A percentile compares a stretch with the other conserved stretches of the same genome.
These are phyloP conservation scores for Aspergillus costaricaensis DNA, from an alignment of 2,329 filamentous ascomycete species.

Conservation along the genomic window DNA sequence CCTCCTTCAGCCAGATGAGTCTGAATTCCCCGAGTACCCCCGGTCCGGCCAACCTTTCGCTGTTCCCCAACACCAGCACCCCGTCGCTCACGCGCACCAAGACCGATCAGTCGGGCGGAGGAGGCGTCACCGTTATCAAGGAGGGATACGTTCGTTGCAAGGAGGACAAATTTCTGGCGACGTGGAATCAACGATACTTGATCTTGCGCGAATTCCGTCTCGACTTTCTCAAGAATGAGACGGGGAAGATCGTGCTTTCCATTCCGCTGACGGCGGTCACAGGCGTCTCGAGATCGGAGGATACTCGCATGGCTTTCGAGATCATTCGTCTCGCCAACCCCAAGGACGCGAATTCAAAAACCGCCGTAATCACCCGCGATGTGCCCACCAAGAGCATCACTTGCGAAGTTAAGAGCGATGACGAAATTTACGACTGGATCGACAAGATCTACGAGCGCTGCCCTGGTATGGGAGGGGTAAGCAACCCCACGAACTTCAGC, in stretches of 20 bases:
- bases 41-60: conserved; percentile 54
- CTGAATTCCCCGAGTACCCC: conserved; percentile 66
- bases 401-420: conserved; percentile 91
- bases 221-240: conserved; percentile 91
- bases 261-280: conserved; percentile 85
- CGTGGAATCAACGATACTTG: conserved; percentile 87
- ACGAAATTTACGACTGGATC: conserved; percentile 98
- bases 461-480: conserved; percentile 96
- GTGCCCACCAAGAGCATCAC: conserved; percentile 80
- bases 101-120: conserved; percentile 63
- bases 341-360: conserved; percentile 64
- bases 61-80: conserved; percentile 70
- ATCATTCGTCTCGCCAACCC: conserved; percentile 70
- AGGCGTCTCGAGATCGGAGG: conserved; percentile 87
- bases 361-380: conserved; percentile 75
- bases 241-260: conserved; percentile 81
- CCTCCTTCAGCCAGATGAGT: conserved; percentile 69
- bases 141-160: conserved; percentile 63
- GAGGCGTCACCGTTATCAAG: conserved; percentile 73
- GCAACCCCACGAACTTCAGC: conserved; percentile 97
- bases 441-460: conserved; percentile 96
- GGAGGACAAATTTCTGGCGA: conserved; percentile 77
- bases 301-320: conserved; percentile 89
- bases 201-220: conserved; percentile 90
- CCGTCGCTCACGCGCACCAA: conserved; percentile 65